phyloP scores from a whole-genome alignment of 148 eudicot species.

The Cornus controversa region DNA sequence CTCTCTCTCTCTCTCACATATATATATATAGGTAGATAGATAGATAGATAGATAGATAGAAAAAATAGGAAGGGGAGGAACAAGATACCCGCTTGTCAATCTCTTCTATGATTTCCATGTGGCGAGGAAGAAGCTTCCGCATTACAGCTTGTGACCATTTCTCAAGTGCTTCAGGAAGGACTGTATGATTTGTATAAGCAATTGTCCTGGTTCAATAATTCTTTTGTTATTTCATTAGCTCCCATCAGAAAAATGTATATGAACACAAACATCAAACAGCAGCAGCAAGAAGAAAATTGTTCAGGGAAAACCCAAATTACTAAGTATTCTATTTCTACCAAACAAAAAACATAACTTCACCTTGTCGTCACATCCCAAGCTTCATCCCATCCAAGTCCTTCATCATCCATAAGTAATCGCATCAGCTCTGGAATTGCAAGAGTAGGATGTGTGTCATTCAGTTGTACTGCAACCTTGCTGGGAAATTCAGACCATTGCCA shows the following conservation, averaged over 20 bases:
- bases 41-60: background rate
- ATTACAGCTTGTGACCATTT: conserved; percentile 94
- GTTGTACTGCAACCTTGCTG: conserved; percentile 92
- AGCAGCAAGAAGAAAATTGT: background rate
- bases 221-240: conserved; percentile 1
- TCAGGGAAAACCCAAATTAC: background rate
- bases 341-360: conserved; percentile 23
- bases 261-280: background rate
- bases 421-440: conserved; percentile 95
- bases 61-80: background rate
- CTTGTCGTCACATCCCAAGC: conserved; percentile 90
- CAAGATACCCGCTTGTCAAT: conserved; percentile 77
- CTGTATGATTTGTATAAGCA: conserved; percentile 98
- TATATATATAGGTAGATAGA: too few species aligned
- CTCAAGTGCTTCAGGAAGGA: conserved; percentile 98
- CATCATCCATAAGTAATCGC: conserved; percentile 91
- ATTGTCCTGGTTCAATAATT: conserved; percentile 64
- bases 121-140: conserved; percentile 99
- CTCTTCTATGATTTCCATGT: conserved; percentile 94
- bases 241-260: conserved; percentile 2
- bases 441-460: conserved; percentile 98
- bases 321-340: background rate
- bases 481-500: conserved; percentile 86
- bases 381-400: conserved; percentile 99
- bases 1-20: too few species aligned